phyloP scores from a whole-genome alignment of 805 yeast species.

The Millerozyma miso region DNA sequence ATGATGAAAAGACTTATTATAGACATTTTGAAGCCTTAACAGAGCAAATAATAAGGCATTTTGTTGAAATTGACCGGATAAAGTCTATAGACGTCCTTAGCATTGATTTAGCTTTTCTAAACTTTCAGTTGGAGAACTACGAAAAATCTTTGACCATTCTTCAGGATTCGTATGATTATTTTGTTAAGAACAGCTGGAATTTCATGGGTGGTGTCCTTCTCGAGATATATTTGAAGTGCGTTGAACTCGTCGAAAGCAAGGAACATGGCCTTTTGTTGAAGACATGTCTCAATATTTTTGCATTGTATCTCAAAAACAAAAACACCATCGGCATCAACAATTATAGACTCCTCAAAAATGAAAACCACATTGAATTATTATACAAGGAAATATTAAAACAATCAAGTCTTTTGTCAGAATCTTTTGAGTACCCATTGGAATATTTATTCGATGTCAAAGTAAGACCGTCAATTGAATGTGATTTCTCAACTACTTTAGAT shows the following conservation, averaged over 20 bases:
- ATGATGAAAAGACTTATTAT: constrained; percentile 16
- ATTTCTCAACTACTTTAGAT: constrained; percentile 21
- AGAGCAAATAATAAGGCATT: constrained; percentile 50
- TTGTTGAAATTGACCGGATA: constrained; percentile 47
- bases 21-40: constrained; percentile 48
- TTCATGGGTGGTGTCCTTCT: constrained; percentile 62
- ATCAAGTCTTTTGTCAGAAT: constrained; percentile 14
- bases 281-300: constrained; percentile 39
- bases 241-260: constrained; percentile 37
- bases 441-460: constrained; percentile 33
- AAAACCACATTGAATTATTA: constrained; percentile 12
- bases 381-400: constrained; percentile 14
- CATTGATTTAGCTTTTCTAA: constrained; percentile 72
- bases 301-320: constrained; percentile 20
- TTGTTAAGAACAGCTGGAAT: constrained; percentile 71
- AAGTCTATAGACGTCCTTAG: constrained; percentile 71
- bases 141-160: constrained; percentile 60
- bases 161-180: constrained; percentile 64
- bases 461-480: constrained; percentile 33
- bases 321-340: constrained; percentile 23
- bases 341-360: constrained; percentile 18
- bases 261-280: constrained; percentile 27
- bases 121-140: constrained; percentile 54
- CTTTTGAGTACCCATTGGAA: constrained; percentile 26
- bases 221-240: constrained; percentile 64